phyloP scores from a whole-genome alignment of 805 yeast genomes.

The Teunomyces pallodes region DNA sequence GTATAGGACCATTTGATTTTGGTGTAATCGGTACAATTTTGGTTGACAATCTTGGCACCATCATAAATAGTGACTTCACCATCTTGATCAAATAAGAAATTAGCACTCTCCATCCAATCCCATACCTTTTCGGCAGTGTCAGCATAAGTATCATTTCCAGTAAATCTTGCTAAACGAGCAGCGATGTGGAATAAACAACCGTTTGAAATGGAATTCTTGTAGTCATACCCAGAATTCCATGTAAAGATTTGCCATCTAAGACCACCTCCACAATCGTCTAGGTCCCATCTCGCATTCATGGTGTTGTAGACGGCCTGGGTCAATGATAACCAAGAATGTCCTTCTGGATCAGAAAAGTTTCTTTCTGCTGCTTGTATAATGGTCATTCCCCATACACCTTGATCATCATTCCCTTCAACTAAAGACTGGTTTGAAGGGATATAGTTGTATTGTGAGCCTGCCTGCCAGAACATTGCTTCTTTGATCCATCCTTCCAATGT shows the following conservation, averaged over 20 bases:
- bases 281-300: slow-evolving; percentile 89
- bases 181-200: slow-evolving; percentile 86
- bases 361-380: slow-evolving; percentile 47
- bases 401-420: slow-evolving; percentile 52
- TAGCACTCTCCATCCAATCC: slow-evolving; percentile 67
- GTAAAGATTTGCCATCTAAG: slow-evolving; percentile 93
- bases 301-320: slow-evolving; percentile 90
- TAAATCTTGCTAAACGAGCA: slow-evolving; percentile 82
- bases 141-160: slow-evolving; percentile 68
- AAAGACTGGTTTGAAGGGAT: slow-evolving; percentile 46
- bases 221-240: slow-evolving; percentile 93
- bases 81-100: slow-evolving; percentile 12
- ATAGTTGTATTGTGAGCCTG: slow-evolving; percentile 40
- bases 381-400: slow-evolving; percentile 52
- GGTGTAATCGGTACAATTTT: slow-evolving; percentile 49
- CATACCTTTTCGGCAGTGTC: slow-evolving; percentile 74
- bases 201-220: slow-evolving; percentile 88
- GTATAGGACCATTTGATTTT: slow-evolving; percentile 64
- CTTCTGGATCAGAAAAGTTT: slow-evolving; percentile 48
- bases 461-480: slow-evolving; percentile 43
- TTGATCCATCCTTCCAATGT: slow-evolving; percentile 28
- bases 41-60: slow-evolving; percentile 51
- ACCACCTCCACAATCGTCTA: slow-evolving; percentile 74
- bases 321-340: slow-evolving; percentile 76
- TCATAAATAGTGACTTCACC: slow-evolving; percentile 43